Percentiles rank a stretch among this genome's conserved stretches.
These are phyloP conservation scores for Geosmithia flava DNA, from an alignment of 2,329 filamentous ascomycete species.

Conservation along the genomic window DNA sequence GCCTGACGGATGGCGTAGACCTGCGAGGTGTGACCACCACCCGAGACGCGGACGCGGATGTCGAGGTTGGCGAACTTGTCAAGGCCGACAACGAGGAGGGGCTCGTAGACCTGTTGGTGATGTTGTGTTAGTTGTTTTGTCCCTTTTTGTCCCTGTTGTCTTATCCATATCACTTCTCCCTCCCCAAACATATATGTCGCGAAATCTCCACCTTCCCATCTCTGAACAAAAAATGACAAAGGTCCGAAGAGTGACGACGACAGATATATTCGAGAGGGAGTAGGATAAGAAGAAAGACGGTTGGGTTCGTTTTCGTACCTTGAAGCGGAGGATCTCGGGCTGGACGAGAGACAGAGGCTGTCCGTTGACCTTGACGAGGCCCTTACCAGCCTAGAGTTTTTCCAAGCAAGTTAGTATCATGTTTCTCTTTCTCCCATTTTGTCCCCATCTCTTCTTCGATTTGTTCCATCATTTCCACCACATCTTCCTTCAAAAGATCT, in stretches of 20 bases:
- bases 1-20: slow-evolving; percentile 98
- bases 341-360: slow-evolving; percentile 87
- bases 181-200: too few species aligned
- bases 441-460: background rate
- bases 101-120: slow-evolving; percentile 78
- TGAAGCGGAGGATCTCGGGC: slow-evolving; percentile 96
- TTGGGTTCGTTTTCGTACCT: slow-evolving; percentile 43
- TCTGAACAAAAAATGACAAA: too few species aligned
- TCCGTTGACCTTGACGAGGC: slow-evolving; percentile 98
- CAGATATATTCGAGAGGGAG: background rate
- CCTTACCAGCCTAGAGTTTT: slow-evolving; percentile 31
- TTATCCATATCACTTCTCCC: too few species aligned
- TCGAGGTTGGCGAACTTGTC: slow-evolving; percentile 97
- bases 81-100: slow-evolving; percentile 88
- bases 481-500: background rate
- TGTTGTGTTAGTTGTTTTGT: background rate
- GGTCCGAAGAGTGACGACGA: too few species aligned
- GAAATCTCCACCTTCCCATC: too few species aligned
- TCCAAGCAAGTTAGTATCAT: background rate
- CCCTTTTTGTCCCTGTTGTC: background rate
- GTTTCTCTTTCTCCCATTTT: background rate
- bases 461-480: background rate
- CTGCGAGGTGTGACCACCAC: slow-evolving; percentile 96
- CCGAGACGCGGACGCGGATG: slow-evolving; percentile 90
- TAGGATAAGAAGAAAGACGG: background rate